A percentile compares a stretch with the other conserved stretches of the same genome.
Conservation (phyloP, 345 rosid species). For the Adansonia digitata region DNA sequence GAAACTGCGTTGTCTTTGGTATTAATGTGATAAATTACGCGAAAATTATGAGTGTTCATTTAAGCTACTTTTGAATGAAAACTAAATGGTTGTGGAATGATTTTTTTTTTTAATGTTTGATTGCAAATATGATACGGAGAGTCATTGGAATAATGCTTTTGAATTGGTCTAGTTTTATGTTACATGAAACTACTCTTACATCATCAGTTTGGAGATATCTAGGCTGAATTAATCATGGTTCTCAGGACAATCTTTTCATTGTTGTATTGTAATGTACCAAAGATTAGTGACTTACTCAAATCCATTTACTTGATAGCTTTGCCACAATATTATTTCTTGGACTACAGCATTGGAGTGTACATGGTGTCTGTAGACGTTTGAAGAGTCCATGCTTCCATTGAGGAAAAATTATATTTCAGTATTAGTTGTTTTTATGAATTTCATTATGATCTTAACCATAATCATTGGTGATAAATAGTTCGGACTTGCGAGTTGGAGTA, state of each 20-base stretch:
- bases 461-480: neutral
- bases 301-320: neutral
- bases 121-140: neutral
- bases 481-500: neutral
- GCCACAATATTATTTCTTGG: neutral
- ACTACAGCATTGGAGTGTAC: neutral
- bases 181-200: neutral
- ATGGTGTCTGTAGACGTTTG: neutral
- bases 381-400: neutral
- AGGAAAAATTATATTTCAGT: neutral
- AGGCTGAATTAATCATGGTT: neutral
- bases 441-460: neutral
- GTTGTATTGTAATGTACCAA: neutral
- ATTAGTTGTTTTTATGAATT: neutral
- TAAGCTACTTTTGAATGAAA: neutral
- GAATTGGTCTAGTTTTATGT: neutral
- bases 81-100: neutral
- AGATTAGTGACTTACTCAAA: neutral
- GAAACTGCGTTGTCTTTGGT: neutral
- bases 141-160: neutral
- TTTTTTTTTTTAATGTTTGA: neutral
- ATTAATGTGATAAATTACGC: neutral
- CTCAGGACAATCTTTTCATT: neutral
- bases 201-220: neutral
- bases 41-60: neutral